Evolutionary conservation across 73 alveolate genomes (phyloP), one percentile per base, ranked within the genome.

Genomic region (Paramecium biaurelia): DNA sequence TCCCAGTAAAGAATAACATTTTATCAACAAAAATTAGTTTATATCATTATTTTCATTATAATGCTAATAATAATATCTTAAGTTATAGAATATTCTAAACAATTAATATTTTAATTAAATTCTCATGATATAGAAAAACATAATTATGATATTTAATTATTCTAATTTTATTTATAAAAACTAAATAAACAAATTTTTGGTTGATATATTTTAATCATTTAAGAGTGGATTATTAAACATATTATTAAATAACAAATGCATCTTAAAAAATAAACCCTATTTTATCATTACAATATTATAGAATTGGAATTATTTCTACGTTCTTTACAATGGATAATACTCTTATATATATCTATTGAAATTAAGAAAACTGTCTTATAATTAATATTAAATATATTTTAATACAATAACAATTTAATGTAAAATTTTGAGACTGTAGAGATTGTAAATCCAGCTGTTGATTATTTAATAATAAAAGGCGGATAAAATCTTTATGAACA

Each of bases 401-500:
- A 53, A 53, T 53, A 53, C 68, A 18, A 4, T 18, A 53, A 53
- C 26, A 53, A 53, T 53, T 47, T n/a, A 53, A 63, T 63, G 84
- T 11, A 63, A 63, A 30, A 63, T 63, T 79, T 79, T 43, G 90
- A 79, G 74, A 43, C 90, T 43, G 74, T 34, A 79, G 90, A 79
- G 72, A 43, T 79, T 7, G 47, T 79, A 8, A n/a, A 79, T 79
- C 70, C 90, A 79, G 20, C 56, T 12, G 56, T 79, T 24, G 72
- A 79, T 47, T 24, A 43, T 24, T 41, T 79, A 43, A 24, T 79
- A 20, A n/a, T 15, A 10, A 38, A 47, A 24, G 43, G 76, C 12
- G 90, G 57, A 79, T 41, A 20, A 23, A 23, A 24, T 43, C 74
- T 79, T 18, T 79, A 79, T 79, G 72, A 79, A 21, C 45, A 79